A percentile compares a stretch with the other conserved stretches of the same genome.
Conservation (phyloP, 2,329 filamentous ascomycete species). For the Spiromastix sp. region DNA sequence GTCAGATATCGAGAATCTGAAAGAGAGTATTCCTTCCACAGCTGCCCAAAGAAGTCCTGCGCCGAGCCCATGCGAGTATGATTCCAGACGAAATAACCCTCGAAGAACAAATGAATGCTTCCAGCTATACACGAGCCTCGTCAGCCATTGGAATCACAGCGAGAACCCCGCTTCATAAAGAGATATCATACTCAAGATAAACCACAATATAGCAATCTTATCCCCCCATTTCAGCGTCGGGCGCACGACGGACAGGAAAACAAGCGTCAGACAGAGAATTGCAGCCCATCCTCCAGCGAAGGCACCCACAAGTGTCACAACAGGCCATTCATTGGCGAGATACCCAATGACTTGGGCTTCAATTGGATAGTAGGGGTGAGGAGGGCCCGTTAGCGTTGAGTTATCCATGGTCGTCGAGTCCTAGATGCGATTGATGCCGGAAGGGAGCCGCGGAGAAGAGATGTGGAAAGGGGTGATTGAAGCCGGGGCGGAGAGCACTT, state of each 20-base stretch:
- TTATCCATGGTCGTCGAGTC: slow-evolving; percentile 11
- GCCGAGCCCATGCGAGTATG: slow-evolving; percentile 54
- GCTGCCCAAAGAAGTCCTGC: slow-evolving; percentile 66
- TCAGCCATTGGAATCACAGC: slow-evolving; percentile 4
- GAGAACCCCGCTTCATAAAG: slow-evolving; percentile 24
- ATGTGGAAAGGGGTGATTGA: too few species aligned
- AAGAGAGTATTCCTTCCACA: slow-evolving; percentile 88
- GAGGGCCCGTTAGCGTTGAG: slow-evolving; percentile 8
- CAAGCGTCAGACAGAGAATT: slow-evolving; percentile 49
- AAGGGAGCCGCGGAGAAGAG: too few species aligned
- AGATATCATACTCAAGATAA: slow-evolving; percentile 53
- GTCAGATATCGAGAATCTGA: slow-evolving; percentile 83
- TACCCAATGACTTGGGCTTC: slow-evolving; percentile 53
- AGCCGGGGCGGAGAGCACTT: too few species aligned
- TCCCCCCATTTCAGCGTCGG: slow-evolving; percentile 46
- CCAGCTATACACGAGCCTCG: slow-evolving; percentile 23
- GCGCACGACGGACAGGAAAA: slow-evolving; percentile 42
- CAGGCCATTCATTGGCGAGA: slow-evolving; percentile 53
- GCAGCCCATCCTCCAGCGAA: slow-evolving; percentile 48
- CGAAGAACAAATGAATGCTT: slow-evolving; percentile 65
- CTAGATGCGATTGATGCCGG: too few species aligned
- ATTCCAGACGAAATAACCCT: slow-evolving; percentile 71
- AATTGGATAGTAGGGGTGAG: slow-evolving; percentile 63
- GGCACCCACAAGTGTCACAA: slow-evolving; percentile 47
- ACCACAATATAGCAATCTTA: slow-evolving; percentile 59